Conservation (phyloP, 1,284 basidiomycete genomes). For the Apiotrichum siamense region DNA sequence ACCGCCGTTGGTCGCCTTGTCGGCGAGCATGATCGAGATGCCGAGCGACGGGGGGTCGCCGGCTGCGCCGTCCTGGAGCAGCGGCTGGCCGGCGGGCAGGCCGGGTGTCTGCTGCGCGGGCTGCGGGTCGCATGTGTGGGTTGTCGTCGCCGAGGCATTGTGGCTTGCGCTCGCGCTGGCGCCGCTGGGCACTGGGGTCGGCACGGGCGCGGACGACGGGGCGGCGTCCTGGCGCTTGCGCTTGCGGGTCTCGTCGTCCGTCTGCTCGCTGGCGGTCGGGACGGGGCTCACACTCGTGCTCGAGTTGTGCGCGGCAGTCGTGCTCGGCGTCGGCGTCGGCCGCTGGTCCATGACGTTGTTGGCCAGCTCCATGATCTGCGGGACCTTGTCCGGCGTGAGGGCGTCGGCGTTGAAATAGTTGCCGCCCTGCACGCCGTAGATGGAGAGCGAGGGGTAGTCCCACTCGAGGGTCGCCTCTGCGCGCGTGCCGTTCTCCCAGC, state of each 20-base stretch:
- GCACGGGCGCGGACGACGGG: not conserved
- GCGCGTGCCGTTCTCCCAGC: slow-evolving; percentile 78
- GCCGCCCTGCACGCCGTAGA: slow-evolving; percentile 51
- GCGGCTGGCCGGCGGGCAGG: slow-evolving; percentile 11
- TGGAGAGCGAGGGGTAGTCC: slow-evolving; percentile 59
- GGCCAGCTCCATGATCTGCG: slow-evolving; percentile 55
- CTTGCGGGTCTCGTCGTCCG: not conserved
- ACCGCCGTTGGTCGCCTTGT: slow-evolving; percentile 26
- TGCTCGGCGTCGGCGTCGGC: slow-evolving; percentile 7
- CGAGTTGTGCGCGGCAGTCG: not conserved
- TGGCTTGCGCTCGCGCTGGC: not conserved
- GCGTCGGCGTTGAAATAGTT: slow-evolving; percentile 33
- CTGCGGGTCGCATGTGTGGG: not conserved
- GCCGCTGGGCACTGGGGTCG: too few species aligned
- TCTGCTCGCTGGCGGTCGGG: not conserved
- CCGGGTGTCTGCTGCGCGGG: slow-evolving; percentile 5
- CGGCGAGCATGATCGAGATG: slow-evolving; percentile 66
- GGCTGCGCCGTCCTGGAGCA: slow-evolving; percentile 55
- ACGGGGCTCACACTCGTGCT: too few species aligned
- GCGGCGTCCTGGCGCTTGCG: slow-evolving; percentile 5
- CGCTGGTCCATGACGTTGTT: slow-evolving; percentile 35
- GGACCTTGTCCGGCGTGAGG: slow-evolving; percentile 51
- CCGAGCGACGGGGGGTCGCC: slow-evolving; percentile 79
- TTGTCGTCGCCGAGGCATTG: not conserved
- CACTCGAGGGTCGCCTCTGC: slow-evolving; percentile 65